These are phyloP conservation scores for Aspergillus ellipticus DNA, from an alignment of 495 filamentous ascomycete genomes.

Conservation along the genomic window DNA sequence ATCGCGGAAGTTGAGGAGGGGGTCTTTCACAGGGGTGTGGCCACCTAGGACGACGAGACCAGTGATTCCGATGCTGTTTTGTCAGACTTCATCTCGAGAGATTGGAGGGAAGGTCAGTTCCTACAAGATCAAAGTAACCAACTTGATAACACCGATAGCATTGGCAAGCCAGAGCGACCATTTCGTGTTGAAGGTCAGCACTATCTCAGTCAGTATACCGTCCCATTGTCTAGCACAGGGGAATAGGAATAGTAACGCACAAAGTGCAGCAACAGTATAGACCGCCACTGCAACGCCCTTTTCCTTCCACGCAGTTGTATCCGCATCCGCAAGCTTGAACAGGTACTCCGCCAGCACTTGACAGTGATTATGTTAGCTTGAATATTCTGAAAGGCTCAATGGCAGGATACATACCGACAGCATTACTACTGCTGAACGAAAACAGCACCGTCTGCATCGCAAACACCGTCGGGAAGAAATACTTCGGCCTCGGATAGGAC, in stretches of 20 bases:
- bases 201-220: constrained; percentile 21
- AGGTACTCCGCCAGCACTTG: constrained; percentile 52
- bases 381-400: too few relatives aligned
- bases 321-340: constrained; percentile 44
- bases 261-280: constrained; percentile 52
- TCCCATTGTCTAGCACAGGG: background rate
- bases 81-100: background rate
- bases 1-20: constrained; percentile 54
- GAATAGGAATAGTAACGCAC: constrained; percentile 8
- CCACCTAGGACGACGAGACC: constrained; percentile 61
- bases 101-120: background rate
- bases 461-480: constrained; percentile 59
- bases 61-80: constrained; percentile 47
- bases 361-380: too few relatives aligned
- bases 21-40: constrained; percentile 51
- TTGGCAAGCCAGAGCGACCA: constrained; percentile 54
- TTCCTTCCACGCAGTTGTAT: constrained; percentile 52
- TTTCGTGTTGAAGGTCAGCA: constrained; percentile 50
- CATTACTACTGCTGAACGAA: constrained; percentile 61
- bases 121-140: constrained; percentile 54
- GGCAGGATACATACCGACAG: constrained; percentile 39
- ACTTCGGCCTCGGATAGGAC: constrained; percentile 57
- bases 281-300: constrained; percentile 61
- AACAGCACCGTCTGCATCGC: constrained; percentile 57
- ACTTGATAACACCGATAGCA: constrained; percentile 50